Evolutionary conservation across 2,329 filamentous ascomycete genomes (phyloP), one percentile per base, ranked within the genome.

Genomic region (Aspergillus sp.): DNA sequence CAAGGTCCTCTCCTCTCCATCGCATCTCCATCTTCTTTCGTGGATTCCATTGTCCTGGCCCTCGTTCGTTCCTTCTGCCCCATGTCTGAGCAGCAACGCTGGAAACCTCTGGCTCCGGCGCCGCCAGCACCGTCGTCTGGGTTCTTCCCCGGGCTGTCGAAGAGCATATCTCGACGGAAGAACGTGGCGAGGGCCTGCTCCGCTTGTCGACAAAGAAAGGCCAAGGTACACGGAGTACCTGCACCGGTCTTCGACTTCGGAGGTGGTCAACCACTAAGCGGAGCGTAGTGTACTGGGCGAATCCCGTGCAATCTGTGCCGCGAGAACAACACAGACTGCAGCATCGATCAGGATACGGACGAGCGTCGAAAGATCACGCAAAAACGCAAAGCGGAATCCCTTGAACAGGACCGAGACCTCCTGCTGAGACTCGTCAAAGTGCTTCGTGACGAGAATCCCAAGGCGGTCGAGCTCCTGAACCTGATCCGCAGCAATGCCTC

Each of bases 231-330:
- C 25, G 41, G 44, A 15, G 40, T 50, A 27, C 41, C 45, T 25
- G 53, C 49, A 31, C 20, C 40, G 29, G 47, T 50, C 24, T 44
- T 53, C 30, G 47, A 48, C 34, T 42, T 46, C 35, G 41, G 46
- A 28, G 52, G 54, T 29, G 46, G 48, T 37, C 52, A 49, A 19
- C 52, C 49, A 8, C 49, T 50, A 28, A 36, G 41, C 13, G 42
- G 44, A 29, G 41, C 45, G 39, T 44, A 49, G 15, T 39, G 47
- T 3, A 49, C 47, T 15, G 45, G 49, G 26, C 38, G 41, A 5
- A 24, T 33, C 2, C 45, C 49, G 4, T 53, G 51, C 35, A 33
- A 42, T 4, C 40, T 37, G 8, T 55, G 51, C 30, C 26, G 30
- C 16, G 34, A 35, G n/a, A 41, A 33, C 15, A 37, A 47, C 15